Evolutionary conservation across 164 flowering plant genomes (phyloP).

Genomic region (Berberis vulgaris): DNA sequence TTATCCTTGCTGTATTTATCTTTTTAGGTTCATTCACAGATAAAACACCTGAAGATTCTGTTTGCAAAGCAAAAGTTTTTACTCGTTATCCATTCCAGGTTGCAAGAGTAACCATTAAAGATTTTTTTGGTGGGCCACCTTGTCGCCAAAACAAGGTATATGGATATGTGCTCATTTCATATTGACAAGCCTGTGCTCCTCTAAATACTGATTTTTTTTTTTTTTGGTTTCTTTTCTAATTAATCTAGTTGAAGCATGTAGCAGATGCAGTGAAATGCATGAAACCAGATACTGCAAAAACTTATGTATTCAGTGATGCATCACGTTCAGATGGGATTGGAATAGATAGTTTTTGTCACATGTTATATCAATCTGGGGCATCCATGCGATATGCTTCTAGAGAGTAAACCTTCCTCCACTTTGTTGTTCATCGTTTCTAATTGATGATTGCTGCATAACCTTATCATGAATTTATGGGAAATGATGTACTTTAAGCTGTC

Average conservation of each 20-base stretch:
- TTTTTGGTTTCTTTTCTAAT: neutral
- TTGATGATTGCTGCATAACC: neutral
- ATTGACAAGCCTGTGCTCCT: neutral
- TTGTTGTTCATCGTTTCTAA: neutral
- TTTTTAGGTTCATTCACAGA: constrained; percentile 33
- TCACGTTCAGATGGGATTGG: constrained; percentile 40
- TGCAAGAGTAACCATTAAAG: constrained; percentile 45
- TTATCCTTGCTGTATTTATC: constrained; percentile 13
- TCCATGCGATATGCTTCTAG: constrained; percentile 48
- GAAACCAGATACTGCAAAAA: constrained; percentile 51
- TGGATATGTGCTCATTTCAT: neutral
- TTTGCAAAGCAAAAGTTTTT: constrained; percentile 37
- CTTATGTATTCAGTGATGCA: constrained; percentile 37
- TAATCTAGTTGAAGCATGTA: constrained; percentile 34
- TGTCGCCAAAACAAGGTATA: constrained; percentile 31
- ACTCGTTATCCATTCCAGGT: constrained; percentile 47
- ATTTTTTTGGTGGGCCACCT: constrained; percentile 59
- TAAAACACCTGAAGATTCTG: constrained; percentile 24
- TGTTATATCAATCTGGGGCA: constrained; percentile 66
- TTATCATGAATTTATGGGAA: neutral
- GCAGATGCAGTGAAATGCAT: constrained; percentile 34
- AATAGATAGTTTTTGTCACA: constrained; percentile 38
- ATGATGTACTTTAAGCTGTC: no score
- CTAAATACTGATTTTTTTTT: constrained; percentile 17
- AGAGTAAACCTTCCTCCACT: constrained; percentile 35